Evolutionary conservation across 768 basidiomycete genomes (phyloP).

Genomic region (Macrolepiota dolichaula): DNA sequence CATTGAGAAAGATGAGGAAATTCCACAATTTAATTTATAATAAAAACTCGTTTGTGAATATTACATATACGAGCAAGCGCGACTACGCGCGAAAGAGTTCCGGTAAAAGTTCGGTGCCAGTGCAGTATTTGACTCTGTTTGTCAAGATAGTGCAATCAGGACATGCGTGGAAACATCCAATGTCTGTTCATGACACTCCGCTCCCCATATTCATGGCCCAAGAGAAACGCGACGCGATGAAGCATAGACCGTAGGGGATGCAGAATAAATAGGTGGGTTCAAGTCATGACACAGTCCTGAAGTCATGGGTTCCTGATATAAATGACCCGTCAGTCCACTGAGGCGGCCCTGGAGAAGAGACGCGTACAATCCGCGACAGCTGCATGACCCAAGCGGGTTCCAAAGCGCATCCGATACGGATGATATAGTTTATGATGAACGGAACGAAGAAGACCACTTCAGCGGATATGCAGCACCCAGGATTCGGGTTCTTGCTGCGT

Average conservation of each 20-base stretch:
- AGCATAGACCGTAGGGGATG: neutral
- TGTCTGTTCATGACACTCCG: neutral
- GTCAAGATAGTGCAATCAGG: neutral
- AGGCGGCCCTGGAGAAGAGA: neutral
- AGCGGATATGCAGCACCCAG: conserved; percentile 5
- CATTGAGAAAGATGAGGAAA: too few species aligned
- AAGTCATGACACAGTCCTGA: neutral
- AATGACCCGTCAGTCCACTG: neutral
- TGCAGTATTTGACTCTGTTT: neutral
- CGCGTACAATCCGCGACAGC: neutral
- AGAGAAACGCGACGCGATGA: neutral
- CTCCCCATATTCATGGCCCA: neutral
- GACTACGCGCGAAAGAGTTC: neutral
- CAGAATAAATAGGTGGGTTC: conserved; percentile 3
- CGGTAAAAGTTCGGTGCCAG: neutral
- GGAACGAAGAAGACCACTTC: neutral
- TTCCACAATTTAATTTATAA: neutral
- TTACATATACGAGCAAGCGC: neutral
- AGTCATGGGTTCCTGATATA: neutral
- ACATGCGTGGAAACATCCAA: neutral
- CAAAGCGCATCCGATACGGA: neutral
- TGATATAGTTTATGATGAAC: neutral
- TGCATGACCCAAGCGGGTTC: neutral
- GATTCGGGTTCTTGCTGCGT: neutral
- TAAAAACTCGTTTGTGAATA: neutral